Base-by-base conservation (phyloP, 208 protist species). In the Acanthamoeba rhysodes region DNA sequence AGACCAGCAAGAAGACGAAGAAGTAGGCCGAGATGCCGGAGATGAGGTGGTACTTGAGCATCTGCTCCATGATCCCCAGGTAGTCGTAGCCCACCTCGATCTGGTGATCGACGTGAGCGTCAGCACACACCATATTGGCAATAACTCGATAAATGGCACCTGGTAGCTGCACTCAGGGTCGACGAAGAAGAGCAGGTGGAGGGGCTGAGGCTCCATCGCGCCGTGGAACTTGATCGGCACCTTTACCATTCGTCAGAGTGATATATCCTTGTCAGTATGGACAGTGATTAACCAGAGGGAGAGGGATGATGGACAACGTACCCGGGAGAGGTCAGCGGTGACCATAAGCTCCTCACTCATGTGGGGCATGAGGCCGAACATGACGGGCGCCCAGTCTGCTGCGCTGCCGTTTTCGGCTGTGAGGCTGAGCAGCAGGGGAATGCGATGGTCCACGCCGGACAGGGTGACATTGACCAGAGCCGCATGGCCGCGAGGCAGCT, bases 151-250 rank as follows among this genome's bases (percentile, higher is more conserved):
- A 34, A 32, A 22, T 6, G 2, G 27, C 8, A 87, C 80, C 53
- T 41, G 45, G 45, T 90, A 78, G 10, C 24, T 45, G 32, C 34
- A 45, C 8, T 20, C 70, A 7, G 70, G 70, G 70, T 78, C 70
- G 70, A 78, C 12, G 37, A 91, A 91, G 24, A 91, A 48, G 24
- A 91, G 29, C 16, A 91, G 10, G 84, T 91, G 84, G 27, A 91
- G 32, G 18, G 84, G 84, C 37, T 72, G 84, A 3, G 27, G 55
- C 41, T 68, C 55, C 55, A 37, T 72, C 24, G 85, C 45, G n/a
- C 85, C 85, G 45, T 92, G 85, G 66, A 92, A 92, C 57, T 92
- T 92, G 85, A 92, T 37, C 14, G 85, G 85, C 27, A 74, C 85
- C 74, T 72, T 20, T n/a, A 32, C 74, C 53, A 50, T 87, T 59